Conservation (phyloP, 1,139 yeast genomes). For the Lodderomyces oxycetoniae region DNA sequence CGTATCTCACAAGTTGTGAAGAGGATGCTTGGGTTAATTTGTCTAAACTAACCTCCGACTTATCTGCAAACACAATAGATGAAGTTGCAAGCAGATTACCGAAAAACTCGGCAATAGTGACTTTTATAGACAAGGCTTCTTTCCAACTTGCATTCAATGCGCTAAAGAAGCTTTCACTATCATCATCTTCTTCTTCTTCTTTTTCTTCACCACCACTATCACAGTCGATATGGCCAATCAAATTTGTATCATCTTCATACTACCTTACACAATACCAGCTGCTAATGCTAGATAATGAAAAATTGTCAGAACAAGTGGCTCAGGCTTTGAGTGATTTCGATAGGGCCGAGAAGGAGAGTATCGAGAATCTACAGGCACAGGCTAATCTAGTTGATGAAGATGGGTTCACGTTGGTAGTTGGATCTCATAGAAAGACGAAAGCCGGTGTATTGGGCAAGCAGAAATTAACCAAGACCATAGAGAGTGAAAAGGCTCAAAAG, state of each 20-base stretch:
- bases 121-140: slow-evolving; percentile 73
- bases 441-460: slow-evolving; percentile 60
- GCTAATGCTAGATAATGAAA: slow-evolving; percentile 41
- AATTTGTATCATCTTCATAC: slow-evolving; percentile 24
- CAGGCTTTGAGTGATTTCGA: slow-evolving; percentile 64
- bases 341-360: slow-evolving; percentile 62
- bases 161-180: slow-evolving; percentile 43
- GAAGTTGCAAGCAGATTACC: slow-evolving; percentile 46
- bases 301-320: slow-evolving; percentile 50
- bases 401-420: slow-evolving; percentile 88
- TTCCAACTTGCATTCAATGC: slow-evolving; percentile 61
- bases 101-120: slow-evolving; percentile 66
- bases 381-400: slow-evolving; percentile 77
- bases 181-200: neutral
- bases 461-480: slow-evolving; percentile 42
- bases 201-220: slow-evolving; percentile 7
- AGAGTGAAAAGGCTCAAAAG: slow-evolving; percentile 39
- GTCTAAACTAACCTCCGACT: slow-evolving; percentile 56
- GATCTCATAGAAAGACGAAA: slow-evolving; percentile 76
- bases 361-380: slow-evolving; percentile 51
- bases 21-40: slow-evolving; percentile 58
- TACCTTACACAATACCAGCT: slow-evolving; percentile 26
- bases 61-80: slow-evolving; percentile 21
- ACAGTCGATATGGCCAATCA: slow-evolving; percentile 31
- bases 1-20: slow-evolving; percentile 35